Evolutionary conservation across 2,329 filamentous ascomycete species (phyloP).

Genomic region (Mollisia scopiformis): DNA sequence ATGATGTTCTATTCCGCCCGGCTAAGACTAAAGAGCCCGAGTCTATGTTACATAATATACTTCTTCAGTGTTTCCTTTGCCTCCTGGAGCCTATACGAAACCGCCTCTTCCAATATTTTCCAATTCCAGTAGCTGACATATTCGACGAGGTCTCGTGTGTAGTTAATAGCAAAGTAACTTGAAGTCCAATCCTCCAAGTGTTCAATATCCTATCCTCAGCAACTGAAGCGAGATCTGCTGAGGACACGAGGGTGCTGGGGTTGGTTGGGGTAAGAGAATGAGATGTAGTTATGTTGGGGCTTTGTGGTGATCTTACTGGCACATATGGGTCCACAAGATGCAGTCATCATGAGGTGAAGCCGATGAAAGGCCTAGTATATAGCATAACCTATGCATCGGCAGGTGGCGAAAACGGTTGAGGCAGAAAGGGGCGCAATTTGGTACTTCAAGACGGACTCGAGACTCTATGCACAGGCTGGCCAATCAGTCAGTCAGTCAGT

Average conservation of each 20-base stretch:
- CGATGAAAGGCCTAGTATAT: no score
- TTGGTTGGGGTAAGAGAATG: conserved; percentile 6
- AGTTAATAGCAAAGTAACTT: conserved; percentile 4
- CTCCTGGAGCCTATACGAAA: not conserved
- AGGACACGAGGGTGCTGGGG: conserved; percentile 12
- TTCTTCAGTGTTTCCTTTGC: not conserved
- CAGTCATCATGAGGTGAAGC: no score
- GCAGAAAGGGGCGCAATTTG: no score
- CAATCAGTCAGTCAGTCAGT: no score
- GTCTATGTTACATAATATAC: not conserved
- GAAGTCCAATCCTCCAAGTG: conserved; percentile 14
- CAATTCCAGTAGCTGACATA: not conserved
- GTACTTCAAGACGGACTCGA: no score
- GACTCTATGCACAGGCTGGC: no score
- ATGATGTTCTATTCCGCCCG: not conserved
- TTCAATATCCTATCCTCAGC: conserved; percentile 11
- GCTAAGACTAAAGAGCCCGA: not conserved
- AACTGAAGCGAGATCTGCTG: conserved; percentile 14
- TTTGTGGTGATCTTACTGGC: no score
- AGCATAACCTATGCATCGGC: no score
- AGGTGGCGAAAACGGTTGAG: no score
- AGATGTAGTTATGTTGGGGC: no score
- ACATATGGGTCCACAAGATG: no score
- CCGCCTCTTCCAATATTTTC: not conserved
- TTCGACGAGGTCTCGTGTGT: not conserved